Evolutionary conservation across 202 grass and related monocot species (phyloP).

Genomic region (Panicum hallii): DNA sequence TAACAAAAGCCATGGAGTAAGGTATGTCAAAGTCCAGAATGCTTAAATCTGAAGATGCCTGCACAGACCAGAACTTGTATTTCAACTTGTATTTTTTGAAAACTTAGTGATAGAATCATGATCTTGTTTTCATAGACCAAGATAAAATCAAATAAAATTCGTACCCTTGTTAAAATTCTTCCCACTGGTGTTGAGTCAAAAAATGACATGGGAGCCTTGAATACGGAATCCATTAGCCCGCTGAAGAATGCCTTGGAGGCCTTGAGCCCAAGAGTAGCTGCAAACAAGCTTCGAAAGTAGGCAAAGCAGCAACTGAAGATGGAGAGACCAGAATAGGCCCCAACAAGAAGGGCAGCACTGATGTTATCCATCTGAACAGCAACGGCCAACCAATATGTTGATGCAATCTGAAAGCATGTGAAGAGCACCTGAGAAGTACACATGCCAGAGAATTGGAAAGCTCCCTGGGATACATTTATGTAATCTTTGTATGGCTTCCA

Average conservation of each 20-base stretch:
- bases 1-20: slow-evolving; percentile 78
- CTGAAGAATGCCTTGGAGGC: slow-evolving; percentile 86
- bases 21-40: slow-evolving; percentile 97
- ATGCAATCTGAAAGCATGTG: slow-evolving; percentile 64
- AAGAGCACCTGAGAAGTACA: slow-evolving; percentile 53
- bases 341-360: slow-evolving; percentile 65
- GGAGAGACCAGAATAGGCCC: slow-evolving; percentile 78
- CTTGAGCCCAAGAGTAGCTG: slow-evolving; percentile 66
- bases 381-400: slow-evolving; percentile 82
- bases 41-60: slow-evolving; percentile 97
- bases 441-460: slow-evolving; percentile 54
- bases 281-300: slow-evolving; percentile 64
- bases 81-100: background rate
- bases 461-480: slow-evolving; percentile 67
- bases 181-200: slow-evolving; percentile 95
- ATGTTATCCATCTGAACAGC: slow-evolving; percentile 66
- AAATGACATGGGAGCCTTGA: slow-evolving; percentile 92
- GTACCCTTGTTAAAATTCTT: slow-evolving; percentile 92
- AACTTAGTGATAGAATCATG: slow-evolving; percentile 5
- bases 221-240: slow-evolving; percentile 78
- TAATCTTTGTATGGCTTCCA: slow-evolving; percentile 95
- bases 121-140: background rate
- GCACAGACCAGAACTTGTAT: slow-evolving; percentile 15
- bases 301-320: slow-evolving; percentile 71
- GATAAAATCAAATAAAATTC: slow-evolving; percentile 12